A percentile compares a stretch with the other conserved stretches of the same genome.
These are phyloP conservation scores for Alnus rubra DNA, from an alignment of 306 rosid species.

Conservation along the genomic window DNA sequence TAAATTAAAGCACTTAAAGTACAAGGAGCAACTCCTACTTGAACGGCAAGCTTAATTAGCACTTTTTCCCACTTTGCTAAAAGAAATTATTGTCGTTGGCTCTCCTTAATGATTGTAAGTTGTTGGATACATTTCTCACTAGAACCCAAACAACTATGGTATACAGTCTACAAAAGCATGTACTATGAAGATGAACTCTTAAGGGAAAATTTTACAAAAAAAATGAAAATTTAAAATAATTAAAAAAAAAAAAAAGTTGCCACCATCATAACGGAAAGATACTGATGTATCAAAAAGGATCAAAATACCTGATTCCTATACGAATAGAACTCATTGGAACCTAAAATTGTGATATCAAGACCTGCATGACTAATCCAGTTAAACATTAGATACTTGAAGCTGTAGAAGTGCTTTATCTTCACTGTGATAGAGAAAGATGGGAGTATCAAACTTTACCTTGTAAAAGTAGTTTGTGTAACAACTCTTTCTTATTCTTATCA, in stretches of 20 bases:
- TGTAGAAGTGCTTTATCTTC: background rate
- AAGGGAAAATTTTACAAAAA: conserved; percentile 7
- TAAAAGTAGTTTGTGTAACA: conserved; percentile 62
- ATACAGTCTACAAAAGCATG: background rate
- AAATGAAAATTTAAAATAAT: background rate
- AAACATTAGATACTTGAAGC: conserved; percentile 27
- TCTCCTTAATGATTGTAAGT: no score
- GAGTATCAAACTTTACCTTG: conserved; percentile 51
- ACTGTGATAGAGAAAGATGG: conserved; percentile 18
- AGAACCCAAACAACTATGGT: background rate
- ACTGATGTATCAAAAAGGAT: background rate
- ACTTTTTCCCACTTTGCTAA: background rate
- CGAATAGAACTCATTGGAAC: conserved; percentile 89
- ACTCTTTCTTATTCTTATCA: conserved; percentile 57
- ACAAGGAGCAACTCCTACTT: background rate
- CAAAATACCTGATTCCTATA: conserved; percentile 76
- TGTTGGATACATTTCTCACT: background rate
- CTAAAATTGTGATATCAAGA: conserved; percentile 89
- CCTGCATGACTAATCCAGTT: conserved; percentile 55
- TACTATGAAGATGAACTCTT: background rate
- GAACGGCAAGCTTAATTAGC: background rate
- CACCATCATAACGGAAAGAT: background rate
- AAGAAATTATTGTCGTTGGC: background rate
- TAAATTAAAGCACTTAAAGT: background rate
- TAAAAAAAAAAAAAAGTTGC: background rate